Evolutionary conservation across 208 protist species (phyloP), one percentile per base, ranked within the genome.

Genomic region (Acanthamoeba lugdunensis): DNA sequence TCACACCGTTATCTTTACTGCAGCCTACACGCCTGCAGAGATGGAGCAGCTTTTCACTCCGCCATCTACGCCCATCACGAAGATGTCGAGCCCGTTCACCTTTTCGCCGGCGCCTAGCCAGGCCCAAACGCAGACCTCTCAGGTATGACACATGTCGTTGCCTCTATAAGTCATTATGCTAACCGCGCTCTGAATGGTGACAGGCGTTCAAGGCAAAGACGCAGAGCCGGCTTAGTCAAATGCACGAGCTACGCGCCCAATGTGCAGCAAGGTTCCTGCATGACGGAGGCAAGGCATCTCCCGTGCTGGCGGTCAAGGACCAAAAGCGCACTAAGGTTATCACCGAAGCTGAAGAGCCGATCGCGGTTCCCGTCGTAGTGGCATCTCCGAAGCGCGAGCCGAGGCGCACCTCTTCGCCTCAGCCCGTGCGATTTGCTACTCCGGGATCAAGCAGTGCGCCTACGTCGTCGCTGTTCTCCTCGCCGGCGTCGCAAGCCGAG

Each of bases 251-350:
- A 6, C 71, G 71, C 71, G 37, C 33, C 0, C 25, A 81, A 16
- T 81, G 71, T 30, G 56, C 56, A 23, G 37, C 28, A 14, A 50
- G 33, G 23, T 37, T 33, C 18, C 71, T 81, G 18, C 71, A 81
- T 14, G 71, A 81, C 16, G 71, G 69, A 6, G 69, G 71, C 71
- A 37, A 50, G 28, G 25, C 33, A 11, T 81, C 71, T 4, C 71
- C 71, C 23, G 30, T 48, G 18, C 71, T 25, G 7, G 71, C 71
- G 18, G 8, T n/a, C 28, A 81, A 81, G 71, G 71, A 81, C 18
- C 71, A 81, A 81, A 81, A 81, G 71, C 71, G 71, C 71, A 81
- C 71, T 1, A 33, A 48, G 71, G 71, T 81, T 50, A 30, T 23
- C 71, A 52, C 16, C 14, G 71, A 23, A 6, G 63, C 2, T 30